Evolutionary conservation across 73 alveolate genomes (phyloP), one percentile per base, ranked within the genome.

Genomic region (Uronychia binucleata): DNA sequence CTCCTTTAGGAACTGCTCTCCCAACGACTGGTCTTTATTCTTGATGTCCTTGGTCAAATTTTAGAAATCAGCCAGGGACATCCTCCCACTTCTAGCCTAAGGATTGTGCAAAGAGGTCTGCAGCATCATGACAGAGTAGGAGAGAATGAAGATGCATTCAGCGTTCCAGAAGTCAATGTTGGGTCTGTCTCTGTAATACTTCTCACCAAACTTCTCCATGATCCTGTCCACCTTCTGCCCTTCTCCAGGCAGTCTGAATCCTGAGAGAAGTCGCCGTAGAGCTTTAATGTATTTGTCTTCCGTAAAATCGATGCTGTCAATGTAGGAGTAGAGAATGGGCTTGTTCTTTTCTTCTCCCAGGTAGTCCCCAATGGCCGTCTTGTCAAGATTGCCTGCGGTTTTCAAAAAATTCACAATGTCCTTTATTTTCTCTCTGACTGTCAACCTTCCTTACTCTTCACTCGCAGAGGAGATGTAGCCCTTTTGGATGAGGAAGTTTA

Each of bases 221-320:
- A 98, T 94, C 84, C 99, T 91, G 86, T 98, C 99, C 11, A 98
- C 98, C 86, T 97, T 88, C 92, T 98, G 97, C 0, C 99, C 99
- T 96, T 98, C 99, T 77, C 99, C 98, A 14, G 99, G 99, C 28
- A 98, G 93, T 89, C 98, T 95, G 90, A 97, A 97, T 34, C 97
- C 95, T 0, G 97, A 84, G 77, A 97, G 96, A 84, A 97, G 88
- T 30, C 74, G 80, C 89, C 98, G 91, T 74, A 98, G 81, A 0
- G 99, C 98, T 76, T 93, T 97, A 14, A 96, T 98, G 14, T 96
- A 92, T 81, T 90, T 86, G 30, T 89, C 88, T 58, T 87, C 94
- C 57, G 88, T 92, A 84, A 98, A 98, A 86, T 96, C 96, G 78
- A 94, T 91, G 57, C 93, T 74, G 59, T 98, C 98, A 46, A 95